A percentile compares a stretch with the other conserved stretches of the same genome.
Evolutionary conservation across 306 rosid species (phyloP).

Genomic region (Gleditsia sinensis): DNA sequence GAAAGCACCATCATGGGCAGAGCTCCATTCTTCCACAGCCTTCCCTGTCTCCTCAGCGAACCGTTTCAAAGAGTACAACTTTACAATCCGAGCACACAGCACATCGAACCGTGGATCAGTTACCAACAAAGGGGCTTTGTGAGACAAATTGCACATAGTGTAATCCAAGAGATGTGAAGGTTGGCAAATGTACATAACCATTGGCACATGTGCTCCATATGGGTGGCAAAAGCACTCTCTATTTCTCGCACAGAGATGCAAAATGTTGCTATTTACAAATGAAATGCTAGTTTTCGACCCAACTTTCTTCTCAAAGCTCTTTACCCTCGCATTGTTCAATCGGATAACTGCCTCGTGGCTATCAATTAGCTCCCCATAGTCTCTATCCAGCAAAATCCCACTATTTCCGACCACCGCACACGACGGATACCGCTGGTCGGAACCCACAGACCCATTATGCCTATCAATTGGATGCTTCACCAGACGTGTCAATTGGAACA

Average conservation of each 20-base stretch:
- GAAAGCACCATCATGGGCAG: constrained; percentile 60
- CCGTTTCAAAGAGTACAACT: constrained; percentile 68
- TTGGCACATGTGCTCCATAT: constrained; percentile 66
- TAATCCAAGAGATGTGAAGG: constrained; percentile 83
- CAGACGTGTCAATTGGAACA: constrained; percentile 55
- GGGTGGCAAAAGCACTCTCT: constrained; percentile 88
- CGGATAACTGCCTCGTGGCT: constrained; percentile 70
- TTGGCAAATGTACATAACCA: constrained; percentile 84
- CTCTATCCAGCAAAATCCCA: constrained; percentile 73
- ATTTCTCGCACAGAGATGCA: constrained; percentile 84
- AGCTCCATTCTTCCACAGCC: constrained; percentile 51
- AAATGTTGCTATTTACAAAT: constrained; percentile 81
- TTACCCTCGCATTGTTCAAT: constrained; percentile 75
- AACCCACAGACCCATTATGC: constrained; percentile 30
- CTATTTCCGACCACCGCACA: constrained; percentile 96
- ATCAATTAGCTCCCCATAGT: constrained; percentile 64
- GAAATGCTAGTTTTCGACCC: constrained; percentile 79
- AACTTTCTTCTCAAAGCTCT: constrained; percentile 52
- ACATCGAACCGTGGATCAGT: constrained; percentile 87
- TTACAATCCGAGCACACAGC: constrained; percentile 73
- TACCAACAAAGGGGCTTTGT: constrained; percentile 63
- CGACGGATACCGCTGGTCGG: constrained; percentile 44
- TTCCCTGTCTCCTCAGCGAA: constrained; percentile 60
- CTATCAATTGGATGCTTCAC: constrained; percentile 56
- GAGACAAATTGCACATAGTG: constrained; percentile 62